A percentile compares a stretch with the other conserved stretches of the same genome.
These are phyloP conservation scores for Brassica incana DNA, from an alignment of 345 rosid genomes.

Conservation along the genomic window DNA sequence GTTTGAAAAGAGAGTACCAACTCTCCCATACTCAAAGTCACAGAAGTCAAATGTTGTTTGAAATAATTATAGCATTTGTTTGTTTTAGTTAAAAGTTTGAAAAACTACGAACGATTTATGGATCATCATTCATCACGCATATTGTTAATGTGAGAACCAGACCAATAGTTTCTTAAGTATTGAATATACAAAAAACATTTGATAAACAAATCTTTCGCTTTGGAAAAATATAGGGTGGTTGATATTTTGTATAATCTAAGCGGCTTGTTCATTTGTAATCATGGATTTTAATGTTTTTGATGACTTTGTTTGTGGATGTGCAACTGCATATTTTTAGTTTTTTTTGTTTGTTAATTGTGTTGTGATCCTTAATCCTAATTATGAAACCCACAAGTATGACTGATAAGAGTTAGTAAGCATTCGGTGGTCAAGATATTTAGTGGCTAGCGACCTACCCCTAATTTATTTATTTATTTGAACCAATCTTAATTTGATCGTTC, in stretches of 20 bases:
- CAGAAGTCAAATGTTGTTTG: conserved; percentile 26
- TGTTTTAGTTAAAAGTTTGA: not conserved
- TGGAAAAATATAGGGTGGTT: not conserved
- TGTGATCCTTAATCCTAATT: not conserved
- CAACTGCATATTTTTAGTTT: not conserved
- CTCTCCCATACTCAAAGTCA: conserved; percentile 16
- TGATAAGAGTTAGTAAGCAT: not conserved
- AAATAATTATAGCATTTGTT: not conserved
- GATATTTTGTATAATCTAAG: not conserved
- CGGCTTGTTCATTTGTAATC: not conserved
- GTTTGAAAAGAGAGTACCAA: conserved; percentile 29
- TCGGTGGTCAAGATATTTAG: not conserved
- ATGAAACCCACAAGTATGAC: not conserved
- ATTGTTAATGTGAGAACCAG: not conserved
- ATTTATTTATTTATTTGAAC: not conserved
- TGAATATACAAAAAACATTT: not conserved
- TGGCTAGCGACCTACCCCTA: too few relatives aligned
- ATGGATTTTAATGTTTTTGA: not conserved
- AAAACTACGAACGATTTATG: not conserved
- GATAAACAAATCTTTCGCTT: not conserved
- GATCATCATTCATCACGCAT: not conserved
- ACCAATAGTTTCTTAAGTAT: not conserved
- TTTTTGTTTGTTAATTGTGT: not conserved
- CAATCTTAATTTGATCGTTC: not conserved
- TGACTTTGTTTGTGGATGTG: not conserved